Evolutionary conservation across 495 filamentous ascomycete species (phyloP), one percentile per base, ranked within the genome.

Genomic region (Penicillium soppii): DNA sequence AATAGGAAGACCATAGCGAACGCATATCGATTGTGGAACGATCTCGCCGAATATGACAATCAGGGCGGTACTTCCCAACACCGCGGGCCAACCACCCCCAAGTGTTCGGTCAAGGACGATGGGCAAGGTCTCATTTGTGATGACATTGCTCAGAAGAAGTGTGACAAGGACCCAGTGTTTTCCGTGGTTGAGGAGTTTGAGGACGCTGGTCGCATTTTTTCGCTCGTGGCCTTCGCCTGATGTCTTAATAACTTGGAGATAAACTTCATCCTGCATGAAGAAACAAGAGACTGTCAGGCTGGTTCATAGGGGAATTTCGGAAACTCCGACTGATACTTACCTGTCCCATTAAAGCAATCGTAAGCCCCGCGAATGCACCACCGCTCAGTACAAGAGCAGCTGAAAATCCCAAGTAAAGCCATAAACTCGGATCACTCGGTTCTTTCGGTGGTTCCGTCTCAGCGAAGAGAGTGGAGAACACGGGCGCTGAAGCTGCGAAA

Each of bases 101-200:
- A 98, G 81, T 47, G 89, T 92, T 26, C 95, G 81, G 70, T 98
- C 94, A 13, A 98, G 80, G 17, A 97, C 89, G 43, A 98, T 95
- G 20, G 94, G 94, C 7, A 98, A 80, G 0, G 94, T 94, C 71
- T 97, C 94, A 69, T 98, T 98, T 43, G 95, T 96, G 59, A 98
- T 97, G 61, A 97, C 94, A 70, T 98, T 98, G 58, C 90, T 89
- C 42, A 98, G 73, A 4, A 98, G 81, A 25, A 98, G 74, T 10
- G 94, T 98, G 26, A 98, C 94, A 46, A 98, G 75, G n/a, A 98
- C 94, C 94, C 94, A 98, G 69, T 98, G 94, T 61, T 98, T 98
- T 35, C 94, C 95, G 39, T 81, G 84, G 50, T 92, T 84, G 38
- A 98, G 68, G 13, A 98, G 75, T 21, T 82, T 80, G 52, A 91